Conservation (phyloP, 208 protist species). For the Leishmania amazonensis region DNA sequence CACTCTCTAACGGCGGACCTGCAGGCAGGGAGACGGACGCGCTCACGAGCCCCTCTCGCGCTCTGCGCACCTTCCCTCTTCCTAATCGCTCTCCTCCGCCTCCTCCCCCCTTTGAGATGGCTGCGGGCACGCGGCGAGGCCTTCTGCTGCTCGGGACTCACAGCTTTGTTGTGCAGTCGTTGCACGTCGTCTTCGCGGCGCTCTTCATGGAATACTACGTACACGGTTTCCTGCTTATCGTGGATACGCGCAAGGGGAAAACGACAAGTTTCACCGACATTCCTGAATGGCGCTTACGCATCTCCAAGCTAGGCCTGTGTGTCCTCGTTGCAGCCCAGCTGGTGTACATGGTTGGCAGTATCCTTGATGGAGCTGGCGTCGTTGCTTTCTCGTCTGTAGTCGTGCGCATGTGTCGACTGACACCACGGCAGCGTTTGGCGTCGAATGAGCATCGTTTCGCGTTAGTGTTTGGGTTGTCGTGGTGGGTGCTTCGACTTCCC, state of each 20-base stretch:
- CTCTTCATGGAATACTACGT: slow-evolving; percentile 33
- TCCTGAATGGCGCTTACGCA: background rate
- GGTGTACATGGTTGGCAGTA: background rate
- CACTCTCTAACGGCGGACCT: background rate
- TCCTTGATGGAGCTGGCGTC: slow-evolving; percentile 8
- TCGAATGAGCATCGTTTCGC: slow-evolving; percentile 10
- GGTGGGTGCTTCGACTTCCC: slow-evolving; percentile 11
- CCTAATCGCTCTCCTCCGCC: background rate
- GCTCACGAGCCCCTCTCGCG: background rate
- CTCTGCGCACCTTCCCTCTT: background rate
- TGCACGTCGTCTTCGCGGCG: slow-evolving; percentile 9
- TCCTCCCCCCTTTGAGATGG: background rate
- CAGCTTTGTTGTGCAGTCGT: slow-evolving; percentile 2
- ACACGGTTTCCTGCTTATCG: slow-evolving; percentile 15
- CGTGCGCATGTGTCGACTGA: background rate
- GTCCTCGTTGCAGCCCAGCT: slow-evolving; percentile 10
- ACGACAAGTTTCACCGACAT: background rate
- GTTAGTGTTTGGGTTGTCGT: slow-evolving; percentile 15
- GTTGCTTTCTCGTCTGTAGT: background rate
- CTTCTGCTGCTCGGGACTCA: slow-evolving; percentile 18
- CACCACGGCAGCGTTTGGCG: background rate
- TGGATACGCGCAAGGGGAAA: background rate
- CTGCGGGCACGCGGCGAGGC: slow-evolving; percentile 14
- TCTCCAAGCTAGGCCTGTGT: slow-evolving; percentile 18
- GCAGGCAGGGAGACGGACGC: background rate